phyloP scores from a whole-genome alignment of 768 basidiomycete species.

The Leccinellum luteum region DNA sequence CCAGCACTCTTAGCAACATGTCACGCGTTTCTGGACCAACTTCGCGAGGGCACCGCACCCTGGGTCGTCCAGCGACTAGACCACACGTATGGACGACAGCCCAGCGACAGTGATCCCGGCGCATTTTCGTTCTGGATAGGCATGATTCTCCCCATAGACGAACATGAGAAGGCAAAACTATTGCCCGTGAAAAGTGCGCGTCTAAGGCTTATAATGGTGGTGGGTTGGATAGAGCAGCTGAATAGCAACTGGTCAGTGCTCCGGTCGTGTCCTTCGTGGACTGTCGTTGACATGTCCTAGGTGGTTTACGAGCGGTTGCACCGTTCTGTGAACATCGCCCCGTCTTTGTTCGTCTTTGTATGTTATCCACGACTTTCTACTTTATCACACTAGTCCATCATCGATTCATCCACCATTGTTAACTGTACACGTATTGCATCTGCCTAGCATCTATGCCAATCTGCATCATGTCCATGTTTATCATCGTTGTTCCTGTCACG shows the following conservation, averaged over 20 bases:
- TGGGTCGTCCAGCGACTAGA: conserved; percentile 91
- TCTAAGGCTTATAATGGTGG: conserved; percentile 78
- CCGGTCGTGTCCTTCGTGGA: conserved; percentile 12
- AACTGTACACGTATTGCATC: conserved; percentile 15
- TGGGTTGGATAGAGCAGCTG: conserved; percentile 91
- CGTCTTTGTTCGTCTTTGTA: conserved; percentile 4
- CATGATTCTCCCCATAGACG: conserved; percentile 85
- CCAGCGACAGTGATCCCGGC: conserved; percentile 54
- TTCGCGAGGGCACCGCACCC: conserved; percentile 73
- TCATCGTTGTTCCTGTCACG: conserved; percentile 4
- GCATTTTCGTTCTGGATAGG: conserved; percentile 91
- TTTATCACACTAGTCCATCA: conserved; percentile 10
- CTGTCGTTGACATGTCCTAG: conserved; percentile 35
- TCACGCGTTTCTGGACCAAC: conserved; percentile 57
- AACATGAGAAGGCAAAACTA: conserved; percentile 84
- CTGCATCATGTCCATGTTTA: conserved; percentile 5
- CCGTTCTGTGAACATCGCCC: conserved; percentile 40
- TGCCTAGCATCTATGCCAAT: conserved; percentile 13
- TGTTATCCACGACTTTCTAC: conserved; percentile 12
- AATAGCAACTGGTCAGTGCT: conserved; percentile 50
- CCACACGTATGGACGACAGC: conserved; percentile 75
- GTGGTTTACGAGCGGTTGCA: conserved; percentile 77
- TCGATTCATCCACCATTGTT: conserved; percentile 9
- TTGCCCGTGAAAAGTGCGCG: conserved; percentile 77
- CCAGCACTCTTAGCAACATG: conserved; percentile 49